phyloP scores from a whole-genome alignment of 495 filamentous ascomycete genomes.

The Podospora fimiseda region DNA sequence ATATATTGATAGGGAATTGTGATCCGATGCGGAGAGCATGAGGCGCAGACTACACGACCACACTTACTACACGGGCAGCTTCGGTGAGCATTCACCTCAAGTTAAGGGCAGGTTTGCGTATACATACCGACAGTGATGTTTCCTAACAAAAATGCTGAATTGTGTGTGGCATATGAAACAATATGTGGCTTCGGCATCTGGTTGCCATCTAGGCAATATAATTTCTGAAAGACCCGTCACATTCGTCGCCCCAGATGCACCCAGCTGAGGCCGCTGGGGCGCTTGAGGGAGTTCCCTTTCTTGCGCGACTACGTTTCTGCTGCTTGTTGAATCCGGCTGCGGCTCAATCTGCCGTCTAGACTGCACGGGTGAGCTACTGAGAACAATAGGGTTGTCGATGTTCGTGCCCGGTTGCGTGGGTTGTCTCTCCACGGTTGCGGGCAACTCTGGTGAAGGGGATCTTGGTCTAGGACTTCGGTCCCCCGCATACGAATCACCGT shows the following conservation, averaged over 20 bases:
- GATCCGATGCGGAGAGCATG: conserved; percentile 91
- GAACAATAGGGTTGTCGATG: too few species aligned
- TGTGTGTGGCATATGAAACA: conserved; percentile 75
- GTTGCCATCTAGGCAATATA: conserved; percentile 72
- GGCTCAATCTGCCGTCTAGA: too few species aligned
- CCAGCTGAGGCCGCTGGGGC: neutral
- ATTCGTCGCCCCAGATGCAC: neutral
- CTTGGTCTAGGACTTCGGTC: neutral
- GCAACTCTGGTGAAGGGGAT: conserved; percentile 4
- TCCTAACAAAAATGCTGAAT: conserved; percentile 83
- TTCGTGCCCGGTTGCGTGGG: too few species aligned
- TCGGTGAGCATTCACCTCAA: neutral
- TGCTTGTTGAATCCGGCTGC: too few species aligned
- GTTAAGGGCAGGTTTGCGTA: neutral
- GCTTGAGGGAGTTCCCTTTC: neutral
- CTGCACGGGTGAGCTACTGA: too few species aligned
- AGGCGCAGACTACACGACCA: conserved; percentile 84
- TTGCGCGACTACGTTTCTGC: neutral
- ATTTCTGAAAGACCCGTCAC: conserved; percentile 23
- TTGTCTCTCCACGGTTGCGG: neutral
- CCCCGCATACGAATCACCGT: neutral
- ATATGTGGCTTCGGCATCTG: conserved; percentile 65
- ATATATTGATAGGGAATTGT: conserved; percentile 91
- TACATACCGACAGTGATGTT: conserved; percentile 78
- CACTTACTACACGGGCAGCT: conserved; percentile 63